Conservation (phyloP, 2,329 filamentous ascomycete genomes). For the Aspergillus ibericus region DNA sequence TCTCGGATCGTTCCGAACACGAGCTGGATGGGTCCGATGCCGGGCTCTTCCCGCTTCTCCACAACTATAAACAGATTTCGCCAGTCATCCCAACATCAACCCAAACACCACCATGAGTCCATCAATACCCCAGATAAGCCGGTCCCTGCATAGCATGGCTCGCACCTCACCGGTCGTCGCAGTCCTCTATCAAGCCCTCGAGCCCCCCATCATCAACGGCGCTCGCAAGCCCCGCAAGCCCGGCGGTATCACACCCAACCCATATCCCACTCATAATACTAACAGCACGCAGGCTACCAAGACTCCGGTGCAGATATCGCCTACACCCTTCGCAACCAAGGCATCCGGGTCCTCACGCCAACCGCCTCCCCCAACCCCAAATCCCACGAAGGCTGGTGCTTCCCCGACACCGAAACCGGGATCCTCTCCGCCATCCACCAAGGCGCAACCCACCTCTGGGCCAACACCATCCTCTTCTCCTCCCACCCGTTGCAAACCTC, state of each 20-base stretch:
- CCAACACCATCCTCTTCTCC: constrained; percentile 53
- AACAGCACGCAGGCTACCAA: constrained; percentile 42
- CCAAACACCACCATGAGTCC: neutral
- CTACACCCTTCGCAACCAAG: constrained; percentile 37
- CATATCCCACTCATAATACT: neutral
- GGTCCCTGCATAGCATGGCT: neutral
- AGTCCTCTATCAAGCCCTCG: constrained; percentile 50
- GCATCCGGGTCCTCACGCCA: constrained; percentile 37
- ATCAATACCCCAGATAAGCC: neutral
- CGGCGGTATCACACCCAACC: constrained; percentile 35
- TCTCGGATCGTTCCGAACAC: neutral
- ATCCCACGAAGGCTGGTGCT: constrained; percentile 41
- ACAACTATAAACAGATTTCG: neutral
- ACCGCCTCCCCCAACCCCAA: constrained; percentile 28
- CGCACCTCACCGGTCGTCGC: constrained; percentile 35
- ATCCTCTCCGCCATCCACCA: constrained; percentile 42
- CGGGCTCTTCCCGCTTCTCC: neutral
- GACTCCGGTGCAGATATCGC: constrained; percentile 54
- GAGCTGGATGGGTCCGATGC: neutral
- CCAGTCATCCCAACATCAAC: neutral
- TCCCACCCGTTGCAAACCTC: constrained; percentile 51
- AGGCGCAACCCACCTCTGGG: constrained; percentile 51
- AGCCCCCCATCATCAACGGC: constrained; percentile 50
- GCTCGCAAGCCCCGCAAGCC: constrained; percentile 53
- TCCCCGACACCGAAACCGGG: constrained; percentile 47